A percentile compares a stretch with the other conserved stretches of the same genome.
These are phyloP conservation scores for Suillus discolor DNA, from an alignment of 768 basidiomycete genomes.

Conservation along the genomic window DNA sequence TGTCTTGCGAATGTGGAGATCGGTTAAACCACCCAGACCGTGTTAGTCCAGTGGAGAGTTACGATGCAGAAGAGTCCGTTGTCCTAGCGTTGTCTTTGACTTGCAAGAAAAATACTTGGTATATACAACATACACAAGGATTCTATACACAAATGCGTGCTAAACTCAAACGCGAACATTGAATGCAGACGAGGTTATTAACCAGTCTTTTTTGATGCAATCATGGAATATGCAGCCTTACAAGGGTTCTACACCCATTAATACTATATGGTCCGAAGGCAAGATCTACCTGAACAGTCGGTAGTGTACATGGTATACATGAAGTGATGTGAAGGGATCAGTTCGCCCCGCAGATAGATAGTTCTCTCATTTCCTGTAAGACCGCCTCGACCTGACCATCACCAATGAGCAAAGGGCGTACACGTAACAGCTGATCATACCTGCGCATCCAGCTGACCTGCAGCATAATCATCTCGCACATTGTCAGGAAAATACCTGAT, in stretches of 20 bases:
- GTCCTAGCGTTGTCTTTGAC: neutral
- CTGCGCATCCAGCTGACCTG: constrained; percentile 94
- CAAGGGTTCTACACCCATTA: neutral
- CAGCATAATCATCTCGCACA: constrained; percentile 95
- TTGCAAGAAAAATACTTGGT: neutral
- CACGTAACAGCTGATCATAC: constrained; percentile 37
- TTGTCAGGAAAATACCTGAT: constrained; percentile 84
- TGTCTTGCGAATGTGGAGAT: neutral
- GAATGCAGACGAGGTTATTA: neutral
- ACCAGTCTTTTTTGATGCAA: neutral
- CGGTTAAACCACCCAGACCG: neutral
- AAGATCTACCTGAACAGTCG: neutral
- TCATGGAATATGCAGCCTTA: neutral
- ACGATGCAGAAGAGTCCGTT: neutral
- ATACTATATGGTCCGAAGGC: neutral
- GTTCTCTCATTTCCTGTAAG: constrained; percentile 95
- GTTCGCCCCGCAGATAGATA: constrained; percentile 85
- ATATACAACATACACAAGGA: neutral
- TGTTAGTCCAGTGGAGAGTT: neutral
- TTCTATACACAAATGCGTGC: neutral
- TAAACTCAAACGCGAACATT: neutral
- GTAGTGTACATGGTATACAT: constrained; percentile 2
- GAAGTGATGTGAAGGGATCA: constrained; percentile 14
- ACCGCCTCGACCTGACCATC: constrained; percentile 82
- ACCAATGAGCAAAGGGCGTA: constrained; percentile 5